Evolutionary conservation across 106 monocot genomes (phyloP).

Genomic region (Alisma plantagoaquatica): DNA sequence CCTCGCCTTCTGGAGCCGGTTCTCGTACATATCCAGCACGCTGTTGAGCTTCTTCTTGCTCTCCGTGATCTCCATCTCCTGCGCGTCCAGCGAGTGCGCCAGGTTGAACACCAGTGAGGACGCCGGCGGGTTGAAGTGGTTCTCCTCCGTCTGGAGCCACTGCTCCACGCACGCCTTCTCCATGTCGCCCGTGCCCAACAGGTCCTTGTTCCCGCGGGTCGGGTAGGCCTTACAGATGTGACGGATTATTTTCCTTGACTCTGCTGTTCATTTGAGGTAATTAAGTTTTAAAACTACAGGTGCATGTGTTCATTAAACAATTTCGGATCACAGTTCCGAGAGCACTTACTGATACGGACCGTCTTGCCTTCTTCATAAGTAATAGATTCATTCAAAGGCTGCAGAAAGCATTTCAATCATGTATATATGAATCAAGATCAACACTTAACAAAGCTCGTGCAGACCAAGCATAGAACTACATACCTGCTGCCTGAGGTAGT

Average conservation of each 20-base stretch:
- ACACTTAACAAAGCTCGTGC: background rate
- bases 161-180: slow-evolving; percentile 48
- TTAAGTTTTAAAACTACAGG: too few species aligned
- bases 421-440: background rate
- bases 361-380: background rate
- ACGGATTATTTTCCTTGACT: slow-evolving; percentile 38
- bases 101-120: slow-evolving; percentile 40
- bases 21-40: slow-evolving; percentile 49
- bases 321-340: too few species aligned
- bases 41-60: slow-evolving; percentile 24
- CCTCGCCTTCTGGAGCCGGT: slow-evolving; percentile 26
- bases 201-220: slow-evolving; percentile 22
- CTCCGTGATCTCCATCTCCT: slow-evolving; percentile 10
- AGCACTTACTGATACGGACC: background rate
- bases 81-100: slow-evolving; percentile 20
- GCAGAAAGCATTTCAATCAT: background rate
- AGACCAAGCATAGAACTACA: background rate
- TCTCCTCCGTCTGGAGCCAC: slow-evolving; percentile 51
- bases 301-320: too few species aligned
- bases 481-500: background rate
- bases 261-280: too few species aligned
- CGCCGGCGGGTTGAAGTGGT: slow-evolving; percentile 47
- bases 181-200: slow-evolving; percentile 28
- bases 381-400: background rate
- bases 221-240: slow-evolving; percentile 27